A percentile compares a stretch with the other conserved stretches of the same genome.
These are phyloP conservation scores for Panaeolus cyanescens DNA, from an alignment of 768 basidiomycete genomes.

Conservation along the genomic window DNA sequence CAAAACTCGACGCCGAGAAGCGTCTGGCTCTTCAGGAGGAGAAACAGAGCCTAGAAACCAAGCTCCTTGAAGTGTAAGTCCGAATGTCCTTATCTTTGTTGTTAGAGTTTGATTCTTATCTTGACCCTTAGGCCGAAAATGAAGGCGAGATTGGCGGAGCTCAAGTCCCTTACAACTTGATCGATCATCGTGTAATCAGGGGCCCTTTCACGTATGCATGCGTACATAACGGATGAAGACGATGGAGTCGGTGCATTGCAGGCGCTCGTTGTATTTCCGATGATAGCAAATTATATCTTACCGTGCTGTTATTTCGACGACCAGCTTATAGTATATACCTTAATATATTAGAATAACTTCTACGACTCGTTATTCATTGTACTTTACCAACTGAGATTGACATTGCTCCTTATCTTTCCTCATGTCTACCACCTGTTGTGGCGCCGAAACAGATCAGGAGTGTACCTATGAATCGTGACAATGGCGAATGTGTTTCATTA, in stretches of 20 bases:
- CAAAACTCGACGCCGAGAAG: conserved; percentile 86
- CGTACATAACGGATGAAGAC: background rate
- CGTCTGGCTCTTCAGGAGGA: conserved; percentile 92
- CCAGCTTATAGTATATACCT: background rate
- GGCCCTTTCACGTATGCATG: conserved; percentile 12
- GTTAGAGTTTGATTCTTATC: conserved; percentile 4
- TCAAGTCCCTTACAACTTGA: conserved; percentile 36
- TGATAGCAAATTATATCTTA: background rate
- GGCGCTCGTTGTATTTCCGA: background rate
- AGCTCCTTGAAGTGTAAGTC: conserved; percentile 83
- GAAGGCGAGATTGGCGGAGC: conserved; percentile 70
- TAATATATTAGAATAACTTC: background rate
- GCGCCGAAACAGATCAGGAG: too few species aligned
- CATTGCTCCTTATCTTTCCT: too few species aligned
- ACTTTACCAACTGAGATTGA: too few species aligned
- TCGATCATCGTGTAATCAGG: conserved; percentile 70
- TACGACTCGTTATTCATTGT: background rate
- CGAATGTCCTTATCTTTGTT: background rate
- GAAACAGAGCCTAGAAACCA: conserved; percentile 86
- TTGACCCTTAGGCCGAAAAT: conserved; percentile 70
- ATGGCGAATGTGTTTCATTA: too few species aligned
- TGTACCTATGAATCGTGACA: too few species aligned
- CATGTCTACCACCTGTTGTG: too few species aligned
- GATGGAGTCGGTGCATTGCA: too few species aligned
- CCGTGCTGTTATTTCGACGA: background rate